Conservation (phyloP, 441 rosid species). For the Corymbia calophylla region DNA sequence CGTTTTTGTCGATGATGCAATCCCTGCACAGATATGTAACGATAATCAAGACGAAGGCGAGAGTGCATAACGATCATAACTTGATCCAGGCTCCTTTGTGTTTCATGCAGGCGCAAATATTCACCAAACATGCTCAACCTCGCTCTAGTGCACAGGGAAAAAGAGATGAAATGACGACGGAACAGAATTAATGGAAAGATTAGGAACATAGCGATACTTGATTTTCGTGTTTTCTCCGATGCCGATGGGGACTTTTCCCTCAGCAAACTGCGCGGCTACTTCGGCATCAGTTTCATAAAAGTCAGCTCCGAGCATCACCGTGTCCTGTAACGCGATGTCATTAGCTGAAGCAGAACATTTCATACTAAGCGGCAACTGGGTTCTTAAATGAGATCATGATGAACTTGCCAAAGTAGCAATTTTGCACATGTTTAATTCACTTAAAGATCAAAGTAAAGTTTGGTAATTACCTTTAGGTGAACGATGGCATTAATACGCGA, state of each 20-base stretch:
- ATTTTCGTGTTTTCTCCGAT: constrained; percentile 86
- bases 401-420: background rate
- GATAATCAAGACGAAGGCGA: background rate
- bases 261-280: constrained; percentile 49
- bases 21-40: constrained; percentile 33
- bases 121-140: background rate
- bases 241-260: constrained; percentile 70
- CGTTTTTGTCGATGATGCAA: constrained; percentile 94
- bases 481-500: constrained; percentile 64
- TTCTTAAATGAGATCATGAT: background rate
- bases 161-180: background rate
- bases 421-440: background rate
- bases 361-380: background rate
- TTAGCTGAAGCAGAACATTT: background rate
- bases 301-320: constrained; percentile 94
- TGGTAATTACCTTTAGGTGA: constrained; percentile 53
- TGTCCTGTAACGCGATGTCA: constrained; percentile 39
- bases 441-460: background rate
- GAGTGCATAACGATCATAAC: background rate
- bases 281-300: constrained; percentile 81
- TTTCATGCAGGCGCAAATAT: background rate
- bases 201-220: constrained; percentile 29
- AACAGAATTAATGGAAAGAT: background rate
- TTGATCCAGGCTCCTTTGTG: background rate
- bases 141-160: background rate